These are phyloP conservation scores for Phylloporus rhodoxanthus DNA, from an alignment of 768 basidiomycete species.

Conservation along the genomic window DNA sequence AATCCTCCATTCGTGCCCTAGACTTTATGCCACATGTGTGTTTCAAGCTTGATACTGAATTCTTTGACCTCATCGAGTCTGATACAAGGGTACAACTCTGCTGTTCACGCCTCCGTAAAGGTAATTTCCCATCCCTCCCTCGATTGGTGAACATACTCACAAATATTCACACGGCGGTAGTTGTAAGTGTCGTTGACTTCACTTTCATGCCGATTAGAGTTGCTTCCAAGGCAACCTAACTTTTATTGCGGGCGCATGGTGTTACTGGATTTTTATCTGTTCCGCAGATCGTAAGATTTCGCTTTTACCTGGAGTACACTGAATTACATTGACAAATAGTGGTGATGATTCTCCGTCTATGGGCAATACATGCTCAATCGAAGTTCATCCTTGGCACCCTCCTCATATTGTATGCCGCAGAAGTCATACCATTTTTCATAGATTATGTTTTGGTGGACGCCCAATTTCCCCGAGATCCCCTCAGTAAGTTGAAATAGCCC, in stretches of 20 bases:
- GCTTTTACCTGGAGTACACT: too few species aligned
- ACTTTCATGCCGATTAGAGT: not conserved
- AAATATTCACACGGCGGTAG: not conserved
- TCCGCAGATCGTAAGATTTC: not conserved
- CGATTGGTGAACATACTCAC: not conserved
- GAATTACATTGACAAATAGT: not conserved
- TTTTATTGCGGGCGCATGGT: not conserved
- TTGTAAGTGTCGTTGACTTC: not conserved
- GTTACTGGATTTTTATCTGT: not conserved
- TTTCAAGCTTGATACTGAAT: not conserved
- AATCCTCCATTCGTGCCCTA: not conserved
- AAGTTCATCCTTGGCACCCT: not conserved
- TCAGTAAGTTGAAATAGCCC: not conserved
- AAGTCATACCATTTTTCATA: not conserved
- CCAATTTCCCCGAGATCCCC: not conserved
- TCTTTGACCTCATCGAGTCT: not conserved
- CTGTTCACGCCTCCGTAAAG: not conserved
- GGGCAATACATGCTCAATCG: not conserved
- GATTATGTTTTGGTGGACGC: not conserved
- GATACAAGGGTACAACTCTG: not conserved
- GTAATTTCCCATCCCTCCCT: not conserved
- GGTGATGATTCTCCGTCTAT: not conserved
- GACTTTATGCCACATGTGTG: not conserved
- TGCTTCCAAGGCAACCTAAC: too few species aligned
- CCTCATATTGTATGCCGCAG: not conserved